These are phyloP conservation scores for Yamadazyma atmosphaerica DNA, from an alignment of 1,139 yeast species.

Conservation along the genomic window DNA sequence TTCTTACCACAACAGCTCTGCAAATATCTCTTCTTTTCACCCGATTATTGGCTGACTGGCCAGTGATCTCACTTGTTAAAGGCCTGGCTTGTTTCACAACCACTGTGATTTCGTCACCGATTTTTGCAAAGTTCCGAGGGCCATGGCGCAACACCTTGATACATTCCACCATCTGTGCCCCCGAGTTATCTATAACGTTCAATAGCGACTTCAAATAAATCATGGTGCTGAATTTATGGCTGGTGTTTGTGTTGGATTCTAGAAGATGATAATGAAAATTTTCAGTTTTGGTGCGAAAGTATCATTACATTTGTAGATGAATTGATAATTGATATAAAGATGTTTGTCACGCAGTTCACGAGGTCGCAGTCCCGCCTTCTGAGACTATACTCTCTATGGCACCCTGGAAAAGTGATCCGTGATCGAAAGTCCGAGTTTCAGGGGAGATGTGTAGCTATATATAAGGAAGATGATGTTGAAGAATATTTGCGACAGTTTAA, in stretches of 20 bases:
- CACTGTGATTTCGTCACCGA: conserved; percentile 92
- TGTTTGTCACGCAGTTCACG: neutral
- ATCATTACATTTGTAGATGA: no score
- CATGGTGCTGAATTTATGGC: no score
- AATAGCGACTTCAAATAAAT: conserved; percentile 84
- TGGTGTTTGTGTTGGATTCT: no score
- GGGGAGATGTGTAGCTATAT: conserved; percentile 50
- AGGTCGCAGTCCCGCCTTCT: neutral
- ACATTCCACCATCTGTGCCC: conserved; percentile 94
- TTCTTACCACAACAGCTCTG: conserved; percentile 93
- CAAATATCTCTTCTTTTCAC: conserved; percentile 95
- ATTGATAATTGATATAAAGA: no score
- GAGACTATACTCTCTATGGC: conserved; percentile 21
- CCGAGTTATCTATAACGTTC: conserved; percentile 91
- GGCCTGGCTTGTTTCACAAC: conserved; percentile 94
- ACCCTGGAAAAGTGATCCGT: conserved; percentile 26
- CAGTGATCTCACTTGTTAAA: conserved; percentile 57
- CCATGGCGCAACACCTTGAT: conserved; percentile 91
- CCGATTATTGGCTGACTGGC: conserved; percentile 71
- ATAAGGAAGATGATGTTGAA: conserved; percentile 37
- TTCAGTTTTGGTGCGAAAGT: conserved; percentile 2
- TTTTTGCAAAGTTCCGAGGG: conserved; percentile 77
- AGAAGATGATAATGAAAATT: neutral
- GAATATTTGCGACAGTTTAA: conserved; percentile 36
- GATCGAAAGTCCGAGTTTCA: conserved; percentile 63